Conservation (phyloP, 306 rosid species). For the Ormosia emarginata region DNA sequence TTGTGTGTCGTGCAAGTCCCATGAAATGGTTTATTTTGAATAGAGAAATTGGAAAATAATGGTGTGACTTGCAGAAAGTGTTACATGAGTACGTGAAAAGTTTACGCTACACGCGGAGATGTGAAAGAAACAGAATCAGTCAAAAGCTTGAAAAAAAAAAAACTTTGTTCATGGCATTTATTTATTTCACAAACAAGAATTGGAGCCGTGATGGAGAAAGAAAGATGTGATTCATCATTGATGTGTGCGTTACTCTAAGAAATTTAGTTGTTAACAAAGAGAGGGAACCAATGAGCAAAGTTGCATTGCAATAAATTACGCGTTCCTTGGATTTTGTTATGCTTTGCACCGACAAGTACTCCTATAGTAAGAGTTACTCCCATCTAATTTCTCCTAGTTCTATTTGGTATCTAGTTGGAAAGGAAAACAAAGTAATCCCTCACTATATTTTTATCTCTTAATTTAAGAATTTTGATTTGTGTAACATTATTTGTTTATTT, state of each 20-base stretch:
- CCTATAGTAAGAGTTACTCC: neutral
- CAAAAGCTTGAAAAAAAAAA: neutral
- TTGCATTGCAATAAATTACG: neutral
- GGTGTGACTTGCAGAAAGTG: conserved; percentile 17
- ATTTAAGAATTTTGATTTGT: too few relatives aligned
- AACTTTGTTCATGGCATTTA: neutral
- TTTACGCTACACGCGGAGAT: conserved; percentile 25
- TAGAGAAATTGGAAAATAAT: neutral
- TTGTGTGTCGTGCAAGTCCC: neutral
- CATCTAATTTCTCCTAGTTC: too few relatives aligned
- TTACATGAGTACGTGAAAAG: conserved; percentile 32
- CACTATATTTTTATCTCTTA: too few relatives aligned
- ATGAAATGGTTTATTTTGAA: conserved; percentile 33
- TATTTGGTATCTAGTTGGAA: too few relatives aligned
- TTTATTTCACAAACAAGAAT: neutral
- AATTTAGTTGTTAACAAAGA: too few relatives aligned
- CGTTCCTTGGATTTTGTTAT: neutral
- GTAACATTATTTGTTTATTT: too few relatives aligned
- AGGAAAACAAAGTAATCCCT: too few relatives aligned
- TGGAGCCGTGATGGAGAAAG: neutral
- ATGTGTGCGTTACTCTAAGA: too few relatives aligned
- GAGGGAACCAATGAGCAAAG: neutral
- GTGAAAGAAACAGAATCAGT: conserved; percentile 21
- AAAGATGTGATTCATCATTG: neutral
- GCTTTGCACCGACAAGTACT: neutral